phyloP scores from a whole-genome alignment of 805 yeast genomes.

The Priceomyces carsonii region DNA sequence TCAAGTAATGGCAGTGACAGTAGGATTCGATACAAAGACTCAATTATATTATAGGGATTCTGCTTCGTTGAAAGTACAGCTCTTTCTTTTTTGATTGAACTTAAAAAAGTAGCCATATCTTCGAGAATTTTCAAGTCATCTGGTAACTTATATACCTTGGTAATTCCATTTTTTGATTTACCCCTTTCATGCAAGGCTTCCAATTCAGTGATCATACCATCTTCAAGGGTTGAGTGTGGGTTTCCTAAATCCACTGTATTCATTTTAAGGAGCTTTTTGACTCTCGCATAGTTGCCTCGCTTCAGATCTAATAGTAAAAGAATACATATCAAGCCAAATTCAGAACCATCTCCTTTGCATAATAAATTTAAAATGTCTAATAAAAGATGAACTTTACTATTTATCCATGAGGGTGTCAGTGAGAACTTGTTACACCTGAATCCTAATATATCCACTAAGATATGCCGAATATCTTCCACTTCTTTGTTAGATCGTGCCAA shows the following conservation, averaged over 20 bases:
- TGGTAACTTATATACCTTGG: conserved; percentile 9
- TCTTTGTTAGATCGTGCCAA: conserved; percentile 55
- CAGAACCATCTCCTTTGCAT: conserved; percentile 30
- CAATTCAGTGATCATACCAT: too few relatives aligned
- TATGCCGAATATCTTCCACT: conserved; percentile 37
- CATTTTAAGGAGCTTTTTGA: conserved; percentile 27
- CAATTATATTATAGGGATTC: conserved; percentile 38
- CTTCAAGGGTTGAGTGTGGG: too few relatives aligned
- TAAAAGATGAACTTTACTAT: conserved; percentile 42
- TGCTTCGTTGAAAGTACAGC: conserved; percentile 17
- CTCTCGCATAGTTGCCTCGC: conserved; percentile 21
- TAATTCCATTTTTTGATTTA: conserved; percentile 2
- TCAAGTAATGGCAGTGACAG: conserved; percentile 30
- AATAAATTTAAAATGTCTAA: conserved; percentile 51
- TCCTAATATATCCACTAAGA: conserved; percentile 37
- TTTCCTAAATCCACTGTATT: too few relatives aligned
- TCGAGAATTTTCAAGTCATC: conserved; percentile 14
- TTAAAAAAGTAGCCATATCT: conserved; percentile 16
- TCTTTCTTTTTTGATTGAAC: conserved; percentile 14
- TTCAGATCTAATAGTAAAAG: conserved; percentile 26
- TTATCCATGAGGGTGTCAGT: conserved; percentile 54
- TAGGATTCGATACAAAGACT: conserved; percentile 31
- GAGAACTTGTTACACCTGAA: conserved; percentile 45
- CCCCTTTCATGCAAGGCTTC: too few relatives aligned
- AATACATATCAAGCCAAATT: conserved; percentile 30